A percentile compares a stretch with the other conserved stretches of the same genome.
Evolutionary conservation across 2,329 filamentous ascomycete genomes (phyloP).

Genomic region (Xylariaceae sp.): DNA sequence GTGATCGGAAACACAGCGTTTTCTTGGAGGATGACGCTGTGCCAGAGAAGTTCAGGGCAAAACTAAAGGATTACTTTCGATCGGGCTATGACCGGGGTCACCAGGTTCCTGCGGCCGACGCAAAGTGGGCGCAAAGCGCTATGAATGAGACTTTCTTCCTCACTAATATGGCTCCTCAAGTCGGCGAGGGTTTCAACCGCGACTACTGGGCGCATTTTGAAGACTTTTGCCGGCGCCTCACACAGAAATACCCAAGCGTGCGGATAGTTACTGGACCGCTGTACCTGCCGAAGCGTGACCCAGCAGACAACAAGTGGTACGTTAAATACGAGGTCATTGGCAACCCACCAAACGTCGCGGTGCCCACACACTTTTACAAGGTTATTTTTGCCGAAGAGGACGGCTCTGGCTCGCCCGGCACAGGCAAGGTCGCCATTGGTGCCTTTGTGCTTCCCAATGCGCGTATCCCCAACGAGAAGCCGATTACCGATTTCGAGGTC

Average conservation of each 20-base stretch:
- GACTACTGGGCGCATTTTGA: constrained; percentile 99
- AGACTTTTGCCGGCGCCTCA: constrained; percentile 90
- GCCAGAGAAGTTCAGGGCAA: constrained; percentile 86
- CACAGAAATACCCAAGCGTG: constrained; percentile 81
- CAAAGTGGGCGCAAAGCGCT: constrained; percentile 90
- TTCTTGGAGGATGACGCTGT: constrained; percentile 85
- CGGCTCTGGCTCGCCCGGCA: constrained; percentile 40
- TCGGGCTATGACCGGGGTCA: constrained; percentile 95
- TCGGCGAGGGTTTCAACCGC: constrained; percentile 96
- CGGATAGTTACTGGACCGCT: constrained; percentile 92
- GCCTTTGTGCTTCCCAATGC: constrained; percentile 97
- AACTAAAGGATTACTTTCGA: constrained; percentile 91
- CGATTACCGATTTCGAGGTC: constrained; percentile 90
- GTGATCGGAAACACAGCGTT: constrained; percentile 80
- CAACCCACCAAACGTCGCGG: constrained; percentile 88
- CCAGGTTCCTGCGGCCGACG: constrained; percentile 95
- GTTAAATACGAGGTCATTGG: constrained; percentile 97
- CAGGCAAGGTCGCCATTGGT: constrained; percentile 79
- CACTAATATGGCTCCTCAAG: constrained; percentile 97
- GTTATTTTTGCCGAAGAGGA: constrained; percentile 96
- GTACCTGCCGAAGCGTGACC: constrained; percentile 86
- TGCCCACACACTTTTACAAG: constrained; percentile 99
- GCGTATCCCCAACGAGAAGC: constrained; percentile 84
- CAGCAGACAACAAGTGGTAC: constrained; percentile 89
- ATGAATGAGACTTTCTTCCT: constrained; percentile 96